These are phyloP conservation scores for Wickerhamomyces sp. DNA, from an alignment of 1,139 yeast species.

Conservation along the genomic window DNA sequence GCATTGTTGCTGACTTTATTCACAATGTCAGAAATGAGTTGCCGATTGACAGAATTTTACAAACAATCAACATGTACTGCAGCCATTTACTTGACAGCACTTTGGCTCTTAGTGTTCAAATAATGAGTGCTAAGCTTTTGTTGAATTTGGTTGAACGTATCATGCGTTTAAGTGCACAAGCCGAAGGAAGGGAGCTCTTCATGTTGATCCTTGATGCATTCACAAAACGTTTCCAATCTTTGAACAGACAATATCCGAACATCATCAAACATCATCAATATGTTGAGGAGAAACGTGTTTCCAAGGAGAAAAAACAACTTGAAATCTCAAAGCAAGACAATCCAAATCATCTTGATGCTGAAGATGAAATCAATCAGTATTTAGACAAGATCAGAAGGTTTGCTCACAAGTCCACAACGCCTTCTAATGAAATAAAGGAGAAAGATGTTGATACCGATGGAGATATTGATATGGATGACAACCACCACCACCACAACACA, in stretches of 20 bases:
- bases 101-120: constrained; percentile 85
- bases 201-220: constrained; percentile 84
- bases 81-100: constrained; percentile 76
- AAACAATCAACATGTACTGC: constrained; percentile 81
- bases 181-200: constrained; percentile 80
- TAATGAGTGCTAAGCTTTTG: constrained; percentile 91
- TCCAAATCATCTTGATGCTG: constrained; percentile 17
- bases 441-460: constrained; percentile 10
- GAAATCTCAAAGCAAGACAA: constrained; percentile 37
- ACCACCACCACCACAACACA: constrained; percentile 28
- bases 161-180: constrained; percentile 58
- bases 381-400: constrained; percentile 19
- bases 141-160: constrained; percentile 86
- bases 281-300: constrained; percentile 39
- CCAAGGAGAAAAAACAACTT: constrained; percentile 40
- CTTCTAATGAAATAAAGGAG: background rate
- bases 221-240: constrained; percentile 72
- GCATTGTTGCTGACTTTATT: constrained; percentile 93
- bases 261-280: constrained; percentile 60
- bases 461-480: constrained; percentile 8
- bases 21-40: constrained; percentile 88
- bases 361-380: constrained; percentile 19
- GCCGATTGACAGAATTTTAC: constrained; percentile 80
- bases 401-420: constrained; percentile 10
- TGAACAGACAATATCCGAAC: constrained; percentile 66